A percentile compares a stretch with the other conserved stretches of the same genome.
These are phyloP conservation scores for Kurtzmaniella quercitrusa DNA, from an alignment of 1,139 yeast species.

Conservation along the genomic window DNA sequence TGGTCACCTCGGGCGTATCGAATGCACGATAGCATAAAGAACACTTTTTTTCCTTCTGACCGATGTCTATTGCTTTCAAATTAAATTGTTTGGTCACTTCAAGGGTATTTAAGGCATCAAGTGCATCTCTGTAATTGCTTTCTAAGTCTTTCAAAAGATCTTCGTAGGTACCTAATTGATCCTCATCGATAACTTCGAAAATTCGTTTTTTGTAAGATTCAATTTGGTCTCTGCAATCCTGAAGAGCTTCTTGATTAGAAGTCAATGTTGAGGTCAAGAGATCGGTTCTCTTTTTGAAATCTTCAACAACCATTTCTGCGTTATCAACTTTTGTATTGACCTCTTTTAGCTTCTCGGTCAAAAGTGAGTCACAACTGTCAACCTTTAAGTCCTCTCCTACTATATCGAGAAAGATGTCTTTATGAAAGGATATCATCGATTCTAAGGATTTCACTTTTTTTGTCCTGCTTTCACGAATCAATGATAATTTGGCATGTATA, in stretches of 20 bases:
- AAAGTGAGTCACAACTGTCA: slow-evolving; percentile 17
- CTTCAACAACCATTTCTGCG: slow-evolving; percentile 5
- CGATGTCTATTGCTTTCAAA: slow-evolving; percentile 57
- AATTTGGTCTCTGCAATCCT: slow-evolving; percentile 16
- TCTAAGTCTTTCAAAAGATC: slow-evolving; percentile 53
- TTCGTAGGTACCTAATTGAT: slow-evolving; percentile 49
- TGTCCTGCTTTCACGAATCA: slow-evolving; percentile 35
- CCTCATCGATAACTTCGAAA: slow-evolving; percentile 31
- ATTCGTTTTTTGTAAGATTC: slow-evolving; percentile 18
- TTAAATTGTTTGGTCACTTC: slow-evolving; percentile 67
- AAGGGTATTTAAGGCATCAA: slow-evolving; percentile 60
- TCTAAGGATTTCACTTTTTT: slow-evolving; percentile 21
- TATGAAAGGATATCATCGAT: slow-evolving; percentile 9
- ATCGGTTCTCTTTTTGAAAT: slow-evolving; percentile 12
- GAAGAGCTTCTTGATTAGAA: slow-evolving; percentile 11
- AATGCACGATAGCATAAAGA: slow-evolving; percentile 63
- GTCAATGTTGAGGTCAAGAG: slow-evolving; percentile 11
- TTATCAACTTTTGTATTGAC: not conserved
- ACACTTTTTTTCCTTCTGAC: slow-evolving; percentile 54
- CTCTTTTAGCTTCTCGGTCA: slow-evolving; percentile 12
- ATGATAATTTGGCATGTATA: slow-evolving; percentile 45
- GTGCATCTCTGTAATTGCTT: slow-evolving; percentile 52
- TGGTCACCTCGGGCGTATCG: slow-evolving; percentile 27
- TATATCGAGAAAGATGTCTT: slow-evolving; percentile 8
- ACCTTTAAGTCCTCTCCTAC: slow-evolving; percentile 20